These are phyloP conservation scores for Solanum raphanifolium DNA, from an alignment of 257 asterid genomes.

Conservation along the genomic window DNA sequence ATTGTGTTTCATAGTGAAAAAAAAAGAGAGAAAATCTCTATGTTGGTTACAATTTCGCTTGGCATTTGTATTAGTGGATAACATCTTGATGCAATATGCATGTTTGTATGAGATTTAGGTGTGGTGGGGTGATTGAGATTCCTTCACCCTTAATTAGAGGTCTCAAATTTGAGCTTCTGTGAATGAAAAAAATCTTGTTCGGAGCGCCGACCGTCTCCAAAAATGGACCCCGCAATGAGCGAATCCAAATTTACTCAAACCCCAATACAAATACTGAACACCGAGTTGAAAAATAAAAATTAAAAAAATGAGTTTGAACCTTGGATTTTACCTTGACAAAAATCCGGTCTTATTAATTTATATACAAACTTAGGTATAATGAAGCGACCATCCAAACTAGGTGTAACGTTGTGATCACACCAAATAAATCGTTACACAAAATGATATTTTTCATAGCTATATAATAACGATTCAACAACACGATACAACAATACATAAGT, in stretches of 20 bases:
- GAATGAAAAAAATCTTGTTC: background rate
- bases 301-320: background rate
- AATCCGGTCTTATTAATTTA: background rate
- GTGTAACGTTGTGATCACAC: background rate
- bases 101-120: background rate
- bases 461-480: background rate
- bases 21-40: background rate
- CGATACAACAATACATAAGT: background rate
- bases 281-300: background rate
- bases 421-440: background rate
- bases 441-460: background rate
- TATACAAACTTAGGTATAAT: background rate
- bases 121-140: background rate
- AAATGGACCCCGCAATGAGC: background rate
- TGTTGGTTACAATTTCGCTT: background rate
- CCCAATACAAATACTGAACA: background rate
- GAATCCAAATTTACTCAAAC: background rate
- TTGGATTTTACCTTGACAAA: background rate
- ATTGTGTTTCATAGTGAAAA: background rate
- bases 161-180: rapidly evolving
- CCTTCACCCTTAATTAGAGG: background rate
- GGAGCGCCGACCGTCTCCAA: rapidly evolving
- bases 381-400: background rate
- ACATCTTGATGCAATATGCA: background rate
- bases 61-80: background rate